A percentile compares a stretch with the other conserved stretches of the same genome.
Conservation (phyloP, 805 yeast species). For the Candida chilensis region DNA sequence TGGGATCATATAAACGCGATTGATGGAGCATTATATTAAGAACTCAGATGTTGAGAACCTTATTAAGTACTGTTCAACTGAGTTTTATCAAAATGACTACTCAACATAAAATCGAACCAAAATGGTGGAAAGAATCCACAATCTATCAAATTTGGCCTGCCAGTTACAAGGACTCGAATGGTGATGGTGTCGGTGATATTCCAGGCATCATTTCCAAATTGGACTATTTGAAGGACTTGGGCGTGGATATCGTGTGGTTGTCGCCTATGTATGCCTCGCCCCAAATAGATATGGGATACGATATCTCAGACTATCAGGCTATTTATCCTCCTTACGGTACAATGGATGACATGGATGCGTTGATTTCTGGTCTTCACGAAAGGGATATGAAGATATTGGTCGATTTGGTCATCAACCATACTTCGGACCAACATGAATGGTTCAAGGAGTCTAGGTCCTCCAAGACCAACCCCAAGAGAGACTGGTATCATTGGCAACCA, state of each 20-base stretch:
- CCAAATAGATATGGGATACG: constrained; percentile 57
- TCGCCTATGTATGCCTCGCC: constrained; percentile 53
- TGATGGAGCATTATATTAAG: too few species aligned
- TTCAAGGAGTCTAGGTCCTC: constrained; percentile 46
- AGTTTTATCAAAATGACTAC: neutral
- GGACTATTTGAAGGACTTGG: constrained; percentile 40
- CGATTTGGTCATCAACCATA: constrained; percentile 53
- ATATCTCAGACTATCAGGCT: constrained; percentile 43
- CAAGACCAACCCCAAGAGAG: constrained; percentile 43
- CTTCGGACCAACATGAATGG: constrained; percentile 49
- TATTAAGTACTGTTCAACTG: too few species aligned
- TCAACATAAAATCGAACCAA: constrained; percentile 2
- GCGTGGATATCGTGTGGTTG: constrained; percentile 46
- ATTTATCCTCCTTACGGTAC: constrained; percentile 47
- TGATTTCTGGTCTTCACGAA: constrained; percentile 36
- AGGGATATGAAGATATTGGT: constrained; percentile 42
- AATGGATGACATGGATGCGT: constrained; percentile 38
- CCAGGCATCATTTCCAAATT: constrained; percentile 42
- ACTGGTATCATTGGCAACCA: constrained; percentile 54
- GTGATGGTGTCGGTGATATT: constrained; percentile 52
- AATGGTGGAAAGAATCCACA: constrained; percentile 50
- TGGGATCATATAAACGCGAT: too few species aligned
- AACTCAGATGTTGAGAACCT: too few species aligned
- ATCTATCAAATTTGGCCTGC: constrained; percentile 58
- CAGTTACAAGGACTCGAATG: constrained; percentile 47